phyloP scores from a whole-genome alignment of 202 grass and related monocot genomes.

The Hordeum pubiflorum region DNA sequence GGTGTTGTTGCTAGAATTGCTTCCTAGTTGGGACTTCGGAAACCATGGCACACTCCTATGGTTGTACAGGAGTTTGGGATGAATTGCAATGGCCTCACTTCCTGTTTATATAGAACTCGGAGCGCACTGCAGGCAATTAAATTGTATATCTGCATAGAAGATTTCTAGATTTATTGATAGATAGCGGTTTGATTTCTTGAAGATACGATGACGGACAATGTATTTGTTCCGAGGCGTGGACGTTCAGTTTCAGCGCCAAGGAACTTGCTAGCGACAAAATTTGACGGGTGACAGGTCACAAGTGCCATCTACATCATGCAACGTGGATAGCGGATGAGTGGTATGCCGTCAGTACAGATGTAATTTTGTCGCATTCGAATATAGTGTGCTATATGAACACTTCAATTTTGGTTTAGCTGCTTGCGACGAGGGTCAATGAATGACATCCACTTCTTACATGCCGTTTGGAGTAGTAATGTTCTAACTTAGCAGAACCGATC shows the following conservation, averaged over 20 bases:
- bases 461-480: background rate
- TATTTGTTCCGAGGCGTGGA: background rate
- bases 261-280: background rate
- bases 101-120: constrained; percentile 2
- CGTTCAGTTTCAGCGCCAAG: background rate
- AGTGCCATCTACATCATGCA: background rate
- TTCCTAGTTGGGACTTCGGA: background rate
- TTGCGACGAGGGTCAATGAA: background rate
- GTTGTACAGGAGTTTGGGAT: background rate
- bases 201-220: background rate
- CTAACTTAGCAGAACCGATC: background rate
- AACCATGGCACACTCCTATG: background rate
- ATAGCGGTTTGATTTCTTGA: background rate
- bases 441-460: background rate
- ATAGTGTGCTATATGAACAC: background rate
- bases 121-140: background rate
- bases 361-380: background rate
- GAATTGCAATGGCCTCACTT: background rate
- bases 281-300: background rate
- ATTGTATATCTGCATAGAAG: background rate
- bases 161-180: background rate
- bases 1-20: background rate
- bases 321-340: background rate
- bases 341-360: background rate
- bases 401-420: background rate